A percentile compares a stretch with the other conserved stretches of the same genome.
These are phyloP conservation scores for Xylariaceae sp. DNA, from an alignment of 2,329 filamentous ascomycete genomes.

Conservation along the genomic window DNA sequence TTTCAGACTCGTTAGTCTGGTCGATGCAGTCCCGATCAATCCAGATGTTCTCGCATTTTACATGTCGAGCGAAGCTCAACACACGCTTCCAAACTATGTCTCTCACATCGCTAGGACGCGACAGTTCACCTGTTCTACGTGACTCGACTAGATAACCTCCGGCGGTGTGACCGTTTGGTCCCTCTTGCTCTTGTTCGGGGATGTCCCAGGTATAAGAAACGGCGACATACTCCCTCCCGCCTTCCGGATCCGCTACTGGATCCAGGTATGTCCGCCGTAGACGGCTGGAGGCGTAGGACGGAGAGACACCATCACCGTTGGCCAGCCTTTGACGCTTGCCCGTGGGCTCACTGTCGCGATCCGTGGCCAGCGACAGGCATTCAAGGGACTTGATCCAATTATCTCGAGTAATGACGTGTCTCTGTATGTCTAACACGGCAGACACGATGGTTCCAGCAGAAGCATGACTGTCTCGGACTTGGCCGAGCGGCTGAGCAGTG, in stretches of 20 bases:
- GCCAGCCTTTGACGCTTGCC: slow-evolving; percentile 25
- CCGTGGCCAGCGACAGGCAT: slow-evolving; percentile 22
- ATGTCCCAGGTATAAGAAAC: slow-evolving; percentile 29
- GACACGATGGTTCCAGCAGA: slow-evolving; percentile 18
- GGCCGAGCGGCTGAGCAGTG: slow-evolving; percentile 25
- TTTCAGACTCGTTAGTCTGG: slow-evolving; percentile 22
- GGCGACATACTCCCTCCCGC: slow-evolving; percentile 24
- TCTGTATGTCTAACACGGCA: slow-evolving; percentile 23
- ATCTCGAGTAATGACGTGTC: slow-evolving; percentile 19
- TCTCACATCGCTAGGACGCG: slow-evolving; percentile 23
- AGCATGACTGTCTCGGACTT: slow-evolving; percentile 21
- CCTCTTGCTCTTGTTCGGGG: slow-evolving; percentile 23
- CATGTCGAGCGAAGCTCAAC: slow-evolving; percentile 23
- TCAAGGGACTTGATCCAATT: slow-evolving; percentile 28
- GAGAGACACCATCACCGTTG: slow-evolving; percentile 19
- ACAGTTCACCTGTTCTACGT: slow-evolving; percentile 17
- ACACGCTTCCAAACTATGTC: slow-evolving; percentile 24
- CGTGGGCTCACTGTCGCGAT: slow-evolving; percentile 17
- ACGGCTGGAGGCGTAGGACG: slow-evolving; percentile 12
- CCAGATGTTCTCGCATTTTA: slow-evolving; percentile 27
- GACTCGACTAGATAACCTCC: slow-evolving; percentile 24
- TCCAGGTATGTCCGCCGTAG: slow-evolving; percentile 23
- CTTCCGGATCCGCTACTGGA: slow-evolving; percentile 18
- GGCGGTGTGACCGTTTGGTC: slow-evolving; percentile 8
- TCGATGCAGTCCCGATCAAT: slow-evolving; percentile 29